Evolutionary conservation across 2,329 filamentous ascomycete species (phyloP), one percentile per base, ranked within the genome.

Genomic region (Diaporthe longicolla): DNA sequence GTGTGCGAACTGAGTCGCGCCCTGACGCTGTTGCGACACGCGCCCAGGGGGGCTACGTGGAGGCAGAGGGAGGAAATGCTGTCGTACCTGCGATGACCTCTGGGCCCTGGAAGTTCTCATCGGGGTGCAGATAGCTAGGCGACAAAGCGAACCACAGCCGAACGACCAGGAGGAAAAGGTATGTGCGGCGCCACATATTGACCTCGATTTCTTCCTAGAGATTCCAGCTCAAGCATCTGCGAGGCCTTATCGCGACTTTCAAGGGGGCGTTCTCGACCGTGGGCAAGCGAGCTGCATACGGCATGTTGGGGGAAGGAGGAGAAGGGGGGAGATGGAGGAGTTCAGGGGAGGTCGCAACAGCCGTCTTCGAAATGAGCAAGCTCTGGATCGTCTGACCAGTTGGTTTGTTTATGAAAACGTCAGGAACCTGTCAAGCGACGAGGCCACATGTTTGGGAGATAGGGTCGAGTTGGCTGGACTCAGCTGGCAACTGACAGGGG

Each of bases 81-180:
- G 52, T 24, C 92, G 78, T 90, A 98, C 96, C 96, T 80, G 96
- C 95, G 81, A 98, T 97, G 77, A 98, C 93, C 87, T 99, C 97
- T 21, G 97, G 97, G 48, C 97, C 97, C 85, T 99, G 97, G 81
- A 99, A 99, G 87, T 98, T 97, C 88, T 99, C 97, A 86, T 99
- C 97, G 7, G 97, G 97, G 83, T 99, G 97, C 61, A 99, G 90
- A 84, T 99, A 99, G 87, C 96, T 98, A 74, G 97, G 94, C 76
- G 93, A 95, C 77, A 98, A 86, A 75, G 97, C 96, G 83, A 98
- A 96, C 90, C 96, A 98, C 81, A 98, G 89, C 83, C 97, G 93
- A 80, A 98, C 91, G 78, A 97, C 87, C 80, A 97, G 88, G 79
- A 99, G 88, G 73, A 97, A 85, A 76, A 98, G 88, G 85, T 98